Base-by-base conservation (phyloP, 2,329 filamentous ascomycete genomes). In the Cladosporium oxysporum region DNA sequence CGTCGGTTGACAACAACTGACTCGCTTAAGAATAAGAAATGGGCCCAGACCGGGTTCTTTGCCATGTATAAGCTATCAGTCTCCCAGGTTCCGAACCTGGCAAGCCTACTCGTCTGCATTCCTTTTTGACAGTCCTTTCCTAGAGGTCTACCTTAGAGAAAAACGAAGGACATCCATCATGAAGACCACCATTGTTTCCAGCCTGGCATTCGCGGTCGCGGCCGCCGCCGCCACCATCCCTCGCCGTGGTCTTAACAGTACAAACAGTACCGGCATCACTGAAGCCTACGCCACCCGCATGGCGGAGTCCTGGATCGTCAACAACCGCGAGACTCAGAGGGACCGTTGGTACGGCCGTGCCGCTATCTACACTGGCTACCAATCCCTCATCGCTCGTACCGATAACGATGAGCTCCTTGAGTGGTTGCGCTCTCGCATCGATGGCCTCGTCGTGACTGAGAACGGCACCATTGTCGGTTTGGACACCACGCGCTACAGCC, bases 381-480 rank as follows among this genome's bases (percentile, higher is more conserved):
- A 71, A 61, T 67, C 63, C 21, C 66, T 67, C 28, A 69, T 69
- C 21, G 65, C 62, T 14, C 44, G 67, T 21, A 68, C 68, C 18
- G 31, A 47, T 1, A 68, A 69, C 37, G 59, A 71, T 18, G 68
- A 64, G 12, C 65, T 68, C 50, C 64, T 68, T 23, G 68, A 69
- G n/a, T 71, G 68, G 68, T 68, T 67, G 33, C 50, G 58, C n/a
- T 68, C 68, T 4, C 69, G 69, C 31, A 68, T 71, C 29, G 69
- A 71, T 10, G 82, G 84, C 59, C 76, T 77, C 0, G 76, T 86
- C 8, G 80, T 87, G 2, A 70, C 77, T 1, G 70, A 76, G n/a
- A 74, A 85, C 49, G 85, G 85, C 14, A 81, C 79, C 5, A 76
- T 85, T 65, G 74, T 75, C 16, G 76, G 77, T 21, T 87, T 83